Evolutionary conservation across 2,329 filamentous ascomycete genomes (phyloP), one percentile per base, ranked within the genome.

Genomic region (Curvularia sp.): DNA sequence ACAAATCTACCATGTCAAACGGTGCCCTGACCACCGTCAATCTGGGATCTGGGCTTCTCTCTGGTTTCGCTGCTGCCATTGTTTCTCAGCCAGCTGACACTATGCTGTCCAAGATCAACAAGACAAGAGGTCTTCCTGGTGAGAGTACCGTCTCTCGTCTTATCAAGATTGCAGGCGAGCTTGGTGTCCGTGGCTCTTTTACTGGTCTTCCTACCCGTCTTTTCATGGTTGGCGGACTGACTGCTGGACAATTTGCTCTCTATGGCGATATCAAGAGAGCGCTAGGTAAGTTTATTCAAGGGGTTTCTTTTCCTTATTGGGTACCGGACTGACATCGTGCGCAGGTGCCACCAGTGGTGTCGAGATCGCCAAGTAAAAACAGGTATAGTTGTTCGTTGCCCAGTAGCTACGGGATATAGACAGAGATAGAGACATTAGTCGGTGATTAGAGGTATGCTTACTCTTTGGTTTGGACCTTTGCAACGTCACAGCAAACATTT

Each of bases 101-200:
- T 77, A 96, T 96, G 92, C 88, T 96, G 66, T 90, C 87, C 82
- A 94, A 94, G 87, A 95, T 95, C 86, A 95, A 95, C 89, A 95
- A 95, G 89, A 92, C 89, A 81, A 88, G 91, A 84, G 92, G 90
- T 81, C 84, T 87, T 60, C 91, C 92, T 67, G 92, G 92, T 83
- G 91, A 96, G 84, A 87, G 92, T 74, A 95, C 90, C 72, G 86
- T 86, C 77, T 85, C 83, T 78, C 89, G 92, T 80, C 82, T 96
- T 74, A 83, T 94, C 84, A 94, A 95, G 88, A 95, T 96, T 75
- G 90, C 82, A 69, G 89, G 88, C 81, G 91, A 95, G 82, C 89
- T 96, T 73, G 92, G 92, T 76, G 62, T 96, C 78, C 84, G 83
- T 71, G 92, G 92, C 70, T 90, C 86, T 55, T 96, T 89, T 83